Conservation (phyloP, 2,329 filamentous ascomycete genomes). For the Nigrospora sphaerica region DNA sequence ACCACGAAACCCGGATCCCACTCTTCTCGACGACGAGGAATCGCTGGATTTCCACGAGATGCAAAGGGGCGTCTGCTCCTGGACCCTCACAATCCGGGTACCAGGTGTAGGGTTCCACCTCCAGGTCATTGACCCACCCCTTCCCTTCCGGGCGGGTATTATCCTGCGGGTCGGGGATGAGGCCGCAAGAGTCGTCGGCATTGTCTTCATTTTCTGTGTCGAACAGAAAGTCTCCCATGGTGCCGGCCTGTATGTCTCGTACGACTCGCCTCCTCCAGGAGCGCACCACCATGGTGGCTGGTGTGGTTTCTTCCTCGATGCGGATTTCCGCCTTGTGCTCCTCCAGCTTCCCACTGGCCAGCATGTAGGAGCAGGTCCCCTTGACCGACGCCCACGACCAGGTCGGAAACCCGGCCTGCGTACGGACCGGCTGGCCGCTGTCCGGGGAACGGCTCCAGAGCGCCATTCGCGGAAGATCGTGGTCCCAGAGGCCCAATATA, state of each 20-base stretch:
- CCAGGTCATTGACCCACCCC: neutral
- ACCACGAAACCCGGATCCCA: neutral
- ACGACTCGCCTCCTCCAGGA: neutral
- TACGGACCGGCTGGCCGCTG: neutral
- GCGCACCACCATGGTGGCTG: neutral
- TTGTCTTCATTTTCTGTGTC: neutral
- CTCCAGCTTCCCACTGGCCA: neutral
- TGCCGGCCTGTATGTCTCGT: neutral
- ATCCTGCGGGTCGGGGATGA: neutral
- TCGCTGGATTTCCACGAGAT: neutral
- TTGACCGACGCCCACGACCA: conserved; percentile 5
- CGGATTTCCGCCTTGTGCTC: neutral
- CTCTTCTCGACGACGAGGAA: neutral
- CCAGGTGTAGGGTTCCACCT: conserved; percentile 1
- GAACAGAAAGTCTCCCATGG: neutral
- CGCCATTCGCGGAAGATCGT: neutral
- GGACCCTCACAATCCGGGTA: conserved; percentile 2
- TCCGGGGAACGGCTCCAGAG: conserved; percentile 1
- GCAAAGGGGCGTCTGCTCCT: neutral
- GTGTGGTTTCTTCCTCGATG: neutral
- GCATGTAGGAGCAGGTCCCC: neutral
- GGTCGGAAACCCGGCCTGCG: neutral
- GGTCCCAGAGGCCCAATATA: conserved; percentile 4
- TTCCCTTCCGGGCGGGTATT: neutral
- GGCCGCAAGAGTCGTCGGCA: neutral